phyloP scores from a whole-genome alignment of 805 yeast genomes.

The Metschnikowia orientalis region DNA sequence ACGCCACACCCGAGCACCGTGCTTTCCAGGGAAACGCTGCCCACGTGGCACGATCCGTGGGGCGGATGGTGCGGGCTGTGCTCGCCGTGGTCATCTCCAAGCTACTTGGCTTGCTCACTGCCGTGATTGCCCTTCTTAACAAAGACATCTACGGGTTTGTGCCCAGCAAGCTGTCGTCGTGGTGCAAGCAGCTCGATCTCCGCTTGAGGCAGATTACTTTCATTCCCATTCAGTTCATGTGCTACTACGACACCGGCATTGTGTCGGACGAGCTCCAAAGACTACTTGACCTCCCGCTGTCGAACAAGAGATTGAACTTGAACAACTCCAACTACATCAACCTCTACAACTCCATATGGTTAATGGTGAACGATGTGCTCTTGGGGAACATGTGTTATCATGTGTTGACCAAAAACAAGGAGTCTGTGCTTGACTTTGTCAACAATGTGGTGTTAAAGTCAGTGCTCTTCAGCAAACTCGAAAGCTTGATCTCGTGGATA shows the following conservation, averaged over 20 bases:
- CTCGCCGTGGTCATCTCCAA: no score
- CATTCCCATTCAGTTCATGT: slow-evolving; percentile 74
- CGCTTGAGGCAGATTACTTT: slow-evolving; percentile 70
- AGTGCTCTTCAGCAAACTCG: slow-evolving; percentile 42
- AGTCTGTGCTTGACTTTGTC: slow-evolving; percentile 31
- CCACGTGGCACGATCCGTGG: no score
- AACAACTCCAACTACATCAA: slow-evolving; percentile 58
- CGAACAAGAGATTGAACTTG: slow-evolving; percentile 34
- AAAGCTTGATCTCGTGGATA: slow-evolving; percentile 59
- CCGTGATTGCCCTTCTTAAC: slow-evolving; percentile 26
- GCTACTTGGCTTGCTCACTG: no score
- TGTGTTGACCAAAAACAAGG: slow-evolving; percentile 15
- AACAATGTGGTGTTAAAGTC: slow-evolving; percentile 13
- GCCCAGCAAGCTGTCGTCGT: slow-evolving; percentile 47
- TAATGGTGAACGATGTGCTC: slow-evolving; percentile 75
- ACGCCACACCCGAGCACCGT: no score
- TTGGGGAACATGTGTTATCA: slow-evolving; percentile 59
- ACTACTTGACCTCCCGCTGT: slow-evolving; percentile 34
- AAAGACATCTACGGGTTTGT: slow-evolving; percentile 18
- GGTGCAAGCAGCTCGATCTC: slow-evolving; percentile 75
- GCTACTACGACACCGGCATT: slow-evolving; percentile 43
- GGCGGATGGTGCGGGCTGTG: no score
- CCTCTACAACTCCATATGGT: slow-evolving; percentile 85
- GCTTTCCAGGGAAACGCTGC: no score
- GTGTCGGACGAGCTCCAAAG: slow-evolving; percentile 35